A percentile compares a stretch with the other conserved stretches of the same genome.
Evolutionary conservation across 2,329 filamentous ascomycete genomes (phyloP).

Genomic region (Parasarocladium wereldwijsianum): DNA sequence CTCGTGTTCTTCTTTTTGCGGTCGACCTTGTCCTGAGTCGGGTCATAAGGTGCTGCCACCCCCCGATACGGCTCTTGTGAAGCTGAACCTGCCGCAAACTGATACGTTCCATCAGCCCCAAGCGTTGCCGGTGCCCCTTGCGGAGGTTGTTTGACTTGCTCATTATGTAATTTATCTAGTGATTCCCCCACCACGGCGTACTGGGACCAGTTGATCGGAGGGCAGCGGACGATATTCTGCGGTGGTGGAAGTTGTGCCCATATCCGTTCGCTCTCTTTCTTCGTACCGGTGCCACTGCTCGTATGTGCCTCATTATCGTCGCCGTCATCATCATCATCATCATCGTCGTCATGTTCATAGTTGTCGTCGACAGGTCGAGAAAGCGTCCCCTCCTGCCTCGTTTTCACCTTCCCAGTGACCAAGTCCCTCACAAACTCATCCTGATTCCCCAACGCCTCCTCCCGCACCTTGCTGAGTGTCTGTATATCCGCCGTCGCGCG

Average conservation of each 20-base stretch:
- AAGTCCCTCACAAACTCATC: slow-evolving; percentile 58
- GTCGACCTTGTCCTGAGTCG: slow-evolving; percentile 29
- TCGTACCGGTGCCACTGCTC: slow-evolving; percentile 11
- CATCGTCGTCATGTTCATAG: slow-evolving; percentile 13
- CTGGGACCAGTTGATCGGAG: slow-evolving; percentile 87
- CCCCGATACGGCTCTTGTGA: slow-evolving; percentile 31
- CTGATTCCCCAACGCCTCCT: slow-evolving; percentile 55
- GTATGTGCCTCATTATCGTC: slow-evolving; percentile 8
- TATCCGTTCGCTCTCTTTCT: not conserved
- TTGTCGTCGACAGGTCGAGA: slow-evolving; percentile 12
- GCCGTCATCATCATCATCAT: slow-evolving; percentile 16
- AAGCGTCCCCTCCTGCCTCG: slow-evolving; percentile 3
- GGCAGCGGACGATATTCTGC: slow-evolving; percentile 73
- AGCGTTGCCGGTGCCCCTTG: slow-evolving; percentile 35
- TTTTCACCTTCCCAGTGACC: slow-evolving; percentile 40
- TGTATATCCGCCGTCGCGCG: slow-evolving; percentile 65
- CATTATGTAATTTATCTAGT: slow-evolving; percentile 69
- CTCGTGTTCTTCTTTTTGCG: slow-evolving; percentile 1
- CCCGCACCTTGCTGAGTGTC: slow-evolving; percentile 53
- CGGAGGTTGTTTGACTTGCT: slow-evolving; percentile 55
- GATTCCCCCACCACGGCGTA: slow-evolving; percentile 74
- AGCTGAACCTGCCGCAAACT: slow-evolving; percentile 29
- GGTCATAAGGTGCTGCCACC: slow-evolving; percentile 41
- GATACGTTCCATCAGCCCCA: slow-evolving; percentile 30
- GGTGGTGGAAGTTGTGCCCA: slow-evolving; percentile 23